Base-by-base conservation (phyloP, 1,284 basidiomycete species). In the Athelia psychrophila region DNA sequence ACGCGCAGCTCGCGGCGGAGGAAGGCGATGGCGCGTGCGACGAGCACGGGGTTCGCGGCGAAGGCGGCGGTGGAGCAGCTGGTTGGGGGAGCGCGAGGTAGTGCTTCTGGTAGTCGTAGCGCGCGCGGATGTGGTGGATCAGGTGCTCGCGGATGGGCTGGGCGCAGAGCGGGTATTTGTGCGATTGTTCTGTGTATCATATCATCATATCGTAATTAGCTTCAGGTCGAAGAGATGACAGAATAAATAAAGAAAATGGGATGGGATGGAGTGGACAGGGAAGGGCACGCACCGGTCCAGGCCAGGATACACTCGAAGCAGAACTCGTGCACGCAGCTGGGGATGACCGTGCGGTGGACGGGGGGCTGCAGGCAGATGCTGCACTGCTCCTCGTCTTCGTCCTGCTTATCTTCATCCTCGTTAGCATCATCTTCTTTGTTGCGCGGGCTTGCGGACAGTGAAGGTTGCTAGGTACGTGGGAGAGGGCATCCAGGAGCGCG, bases 291-390 rank as follows among this genome's bases (percentile, higher is more conserved):
- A 84, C 91, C 88, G 32, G 88, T 80, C 93, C 92, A 95, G 1
- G 92, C 72, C 44, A 88, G 73, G 16, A 95, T 78, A 65, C 93
- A 95, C 54, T 90, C 88, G 59, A 95, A 95, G 62, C 93, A 95
- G 64, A 94, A 95, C 62, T 89, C 85, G 71, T 95, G 93, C 1
- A 88, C 87, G 66, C 93, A 95, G 4, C 74, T 77, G 2, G 90
- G 88, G 19, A 93, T 75, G 40, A 93, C 79, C 0, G 92, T 87
- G 42, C 88, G 75, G 70, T 95, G 91, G 16, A 77, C 72, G 46
- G 92, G 71, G 3, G 72, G 58, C 62, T 94, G 89, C 27, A 95
- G 71, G 60, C 93, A 95, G 47, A 95, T 95, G 44, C 80, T 73
- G 54, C 81, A 84, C 52, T 35, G 33, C 10, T 35, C 33, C n/a